Evolutionary conservation across 129 eudicot genomes (phyloP).

Genomic region (Ambrosia trifida): DNA sequence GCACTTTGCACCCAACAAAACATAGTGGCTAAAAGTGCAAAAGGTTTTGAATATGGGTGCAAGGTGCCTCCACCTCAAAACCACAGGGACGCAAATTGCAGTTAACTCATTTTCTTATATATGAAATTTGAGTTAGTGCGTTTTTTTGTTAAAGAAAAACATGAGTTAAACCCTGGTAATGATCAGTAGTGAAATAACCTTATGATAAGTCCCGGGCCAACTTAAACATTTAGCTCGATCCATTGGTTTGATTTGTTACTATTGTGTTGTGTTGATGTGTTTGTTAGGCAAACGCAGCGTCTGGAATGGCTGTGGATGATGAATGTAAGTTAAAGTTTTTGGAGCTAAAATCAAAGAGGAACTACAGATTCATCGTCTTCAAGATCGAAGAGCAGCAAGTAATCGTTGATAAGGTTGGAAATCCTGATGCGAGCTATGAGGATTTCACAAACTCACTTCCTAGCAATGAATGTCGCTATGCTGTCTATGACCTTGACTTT

Average conservation of each 20-base stretch:
- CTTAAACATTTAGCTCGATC: too few relatives aligned
- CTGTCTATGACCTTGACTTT: slow-evolving; percentile 87
- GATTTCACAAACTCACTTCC: slow-evolving; percentile 80
- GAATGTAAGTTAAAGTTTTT: slow-evolving; percentile 79
- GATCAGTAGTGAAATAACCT: too few relatives aligned
- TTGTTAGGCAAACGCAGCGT: slow-evolving; percentile 50
- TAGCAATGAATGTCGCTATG: slow-evolving; percentile 79
- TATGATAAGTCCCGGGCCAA: too few relatives aligned
- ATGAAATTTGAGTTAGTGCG: too few relatives aligned
- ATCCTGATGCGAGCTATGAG: slow-evolving; percentile 63
- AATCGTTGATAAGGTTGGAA: slow-evolving; percentile 74
- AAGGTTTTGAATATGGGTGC: too few relatives aligned
- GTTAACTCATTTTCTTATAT: too few relatives aligned
- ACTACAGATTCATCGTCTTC: slow-evolving; percentile 61
- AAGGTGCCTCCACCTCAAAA: too few relatives aligned
- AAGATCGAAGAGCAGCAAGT: slow-evolving; percentile 73
- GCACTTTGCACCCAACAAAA: too few relatives aligned
- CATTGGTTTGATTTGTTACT: neutral
- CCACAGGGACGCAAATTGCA: too few relatives aligned
- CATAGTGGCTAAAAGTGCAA: too few relatives aligned
- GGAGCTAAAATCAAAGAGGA: slow-evolving; percentile 73
- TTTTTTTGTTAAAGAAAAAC: too few relatives aligned
- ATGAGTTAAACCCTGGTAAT: too few relatives aligned
- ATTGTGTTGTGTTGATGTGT: neutral
- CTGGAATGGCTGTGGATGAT: slow-evolving; percentile 67